Percentiles rank a stretch among this genome's conserved stretches.
phyloP scores from a whole-genome alignment of 805 yeast species.

The Metschnikowia similis region DNA sequence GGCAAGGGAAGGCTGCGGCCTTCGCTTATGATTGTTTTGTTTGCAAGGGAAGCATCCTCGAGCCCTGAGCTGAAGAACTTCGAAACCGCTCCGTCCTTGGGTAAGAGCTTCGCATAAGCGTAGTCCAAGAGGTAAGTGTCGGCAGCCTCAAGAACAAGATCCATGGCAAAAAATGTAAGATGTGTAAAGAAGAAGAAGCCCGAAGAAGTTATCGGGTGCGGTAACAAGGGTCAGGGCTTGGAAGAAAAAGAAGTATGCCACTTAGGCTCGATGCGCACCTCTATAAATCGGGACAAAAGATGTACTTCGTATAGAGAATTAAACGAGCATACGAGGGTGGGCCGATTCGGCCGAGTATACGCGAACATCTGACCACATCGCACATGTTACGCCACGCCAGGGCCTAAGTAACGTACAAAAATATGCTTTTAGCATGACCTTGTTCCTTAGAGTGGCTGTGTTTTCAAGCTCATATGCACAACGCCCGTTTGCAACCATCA shows the following conservation, averaged over 20 bases:
- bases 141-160: conserved; percentile 76
- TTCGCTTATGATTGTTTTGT: conserved; percentile 12
- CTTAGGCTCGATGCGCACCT: neutral
- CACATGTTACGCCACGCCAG: neutral
- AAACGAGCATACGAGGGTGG: conserved; percentile 15
- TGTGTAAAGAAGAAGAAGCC: neutral
- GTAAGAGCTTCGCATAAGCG: conserved; percentile 65
- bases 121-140: conserved; percentile 75
- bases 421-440: neutral
- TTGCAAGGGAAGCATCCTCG: conserved; percentile 12
- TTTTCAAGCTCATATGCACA: neutral
- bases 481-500: neutral
- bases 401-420: neutral
- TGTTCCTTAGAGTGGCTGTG: neutral
- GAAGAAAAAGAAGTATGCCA: neutral
- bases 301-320: conserved; percentile 2
- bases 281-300: neutral
- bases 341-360: conserved; percentile 10
- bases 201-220: neutral
- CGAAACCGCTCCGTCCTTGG: conserved; percentile 46
- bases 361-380: conserved; percentile 2
- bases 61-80: conserved; percentile 13
- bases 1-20: conserved; percentile 15
- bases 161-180: conserved; percentile 49
- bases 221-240: neutral